These are phyloP conservation scores for Persicaria maculosa DNA, from an alignment of 148 eudicot species.

Conservation along the genomic window DNA sequence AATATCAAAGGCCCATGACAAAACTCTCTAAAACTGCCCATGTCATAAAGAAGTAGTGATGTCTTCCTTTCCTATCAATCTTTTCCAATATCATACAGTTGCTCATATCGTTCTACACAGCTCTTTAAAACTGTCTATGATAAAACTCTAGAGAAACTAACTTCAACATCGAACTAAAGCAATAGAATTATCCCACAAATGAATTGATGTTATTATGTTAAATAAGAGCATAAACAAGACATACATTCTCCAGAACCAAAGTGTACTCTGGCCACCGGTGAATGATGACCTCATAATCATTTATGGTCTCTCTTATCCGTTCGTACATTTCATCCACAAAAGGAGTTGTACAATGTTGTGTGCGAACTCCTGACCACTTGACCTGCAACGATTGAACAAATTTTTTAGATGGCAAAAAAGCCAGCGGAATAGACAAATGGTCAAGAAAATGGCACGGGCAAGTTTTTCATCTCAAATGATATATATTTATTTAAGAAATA, in stretches of 20 bases:
- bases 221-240: slow-evolving; percentile 6
- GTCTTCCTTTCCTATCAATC: not conserved
- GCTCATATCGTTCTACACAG: not conserved
- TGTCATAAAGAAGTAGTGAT: not conserved
- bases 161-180: not conserved
- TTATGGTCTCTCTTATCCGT: slow-evolving; percentile 54
- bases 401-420: not conserved
- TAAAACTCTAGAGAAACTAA: not conserved
- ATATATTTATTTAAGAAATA: not conserved
- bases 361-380: slow-evolving; percentile 83
- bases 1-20: not conserved
- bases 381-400: slow-evolving; percentile 32
- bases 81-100: not conserved
- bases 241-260: slow-evolving; percentile 71
- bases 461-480: not conserved
- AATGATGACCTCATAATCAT: slow-evolving; percentile 76
- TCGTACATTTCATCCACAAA: slow-evolving; percentile 89
- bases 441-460: not conserved
- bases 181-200: not conserved
- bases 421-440: not conserved
- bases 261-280: slow-evolving; percentile 97
- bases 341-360: slow-evolving; percentile 75
- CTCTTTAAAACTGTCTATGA: not conserved
- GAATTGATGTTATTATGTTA: not conserved
- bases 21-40: not conserved